phyloP scores from a whole-genome alignment of 371 early-diverging fungal genomes.

The Mortierella sp. region DNA sequence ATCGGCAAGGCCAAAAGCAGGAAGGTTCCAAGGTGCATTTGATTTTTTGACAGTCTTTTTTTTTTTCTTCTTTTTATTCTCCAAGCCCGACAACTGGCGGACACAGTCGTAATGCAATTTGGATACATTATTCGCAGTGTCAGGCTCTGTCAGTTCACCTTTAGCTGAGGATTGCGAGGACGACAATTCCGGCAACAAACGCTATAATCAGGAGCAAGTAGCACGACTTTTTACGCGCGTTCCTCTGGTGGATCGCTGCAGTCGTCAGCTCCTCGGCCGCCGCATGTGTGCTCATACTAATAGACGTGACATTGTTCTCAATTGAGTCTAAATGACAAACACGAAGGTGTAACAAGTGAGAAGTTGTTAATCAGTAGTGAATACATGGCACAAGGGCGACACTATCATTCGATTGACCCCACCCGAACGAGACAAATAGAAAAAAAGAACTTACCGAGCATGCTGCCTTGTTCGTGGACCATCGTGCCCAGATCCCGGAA shows the following conservation, averaged over 20 bases:
- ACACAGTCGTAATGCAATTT: not conserved
- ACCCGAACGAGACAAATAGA: not conserved
- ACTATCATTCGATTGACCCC: not conserved
- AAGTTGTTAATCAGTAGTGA: not conserved
- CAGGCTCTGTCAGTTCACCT: too few relatives aligned
- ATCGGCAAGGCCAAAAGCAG: slow-evolving; percentile 9
- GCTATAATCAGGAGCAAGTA: slow-evolving; percentile 82
- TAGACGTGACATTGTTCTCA: slow-evolving; percentile 87
- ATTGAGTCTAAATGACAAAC: slow-evolving; percentile 76
- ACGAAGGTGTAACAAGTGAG: too few relatives aligned
- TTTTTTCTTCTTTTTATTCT: not conserved
- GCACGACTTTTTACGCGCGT: slow-evolving; percentile 86
- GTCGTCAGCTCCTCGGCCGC: slow-evolving; percentile 85
- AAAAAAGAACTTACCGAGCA: slow-evolving; percentile 79
- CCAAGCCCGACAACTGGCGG: not conserved
- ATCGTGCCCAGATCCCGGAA: slow-evolving; percentile 96
- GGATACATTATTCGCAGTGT: not conserved
- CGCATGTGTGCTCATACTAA: slow-evolving; percentile 81
- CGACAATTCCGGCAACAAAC: slow-evolving; percentile 68
- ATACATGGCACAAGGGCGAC: not conserved
- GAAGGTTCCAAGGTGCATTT: not conserved
- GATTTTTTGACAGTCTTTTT: slow-evolving; percentile 5
- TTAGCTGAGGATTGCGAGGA: slow-evolving; percentile 47
- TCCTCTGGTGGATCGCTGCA: slow-evolving; percentile 87
- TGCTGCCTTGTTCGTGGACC: slow-evolving; percentile 95